A percentile compares a stretch with the other conserved stretches of the same genome.
Conservation (phyloP, 805 yeast species). For the Metschnikowia kunwiensis region DNA sequence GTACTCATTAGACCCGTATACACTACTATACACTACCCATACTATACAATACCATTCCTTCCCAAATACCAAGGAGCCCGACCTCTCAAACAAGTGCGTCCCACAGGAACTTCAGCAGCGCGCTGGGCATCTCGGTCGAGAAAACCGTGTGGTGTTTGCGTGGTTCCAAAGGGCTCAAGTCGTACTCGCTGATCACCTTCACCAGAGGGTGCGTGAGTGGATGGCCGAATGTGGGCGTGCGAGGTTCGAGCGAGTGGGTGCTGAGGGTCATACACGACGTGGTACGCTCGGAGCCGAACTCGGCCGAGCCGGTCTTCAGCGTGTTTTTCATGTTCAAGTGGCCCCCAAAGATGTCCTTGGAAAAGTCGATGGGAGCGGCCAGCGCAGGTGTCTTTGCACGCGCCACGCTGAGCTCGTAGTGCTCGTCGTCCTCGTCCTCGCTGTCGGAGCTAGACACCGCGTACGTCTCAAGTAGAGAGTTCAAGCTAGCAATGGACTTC, state of each 20-base stretch:
- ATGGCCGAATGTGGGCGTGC: slow-evolving; percentile 10
- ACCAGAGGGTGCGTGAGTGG: slow-evolving; percentile 2
- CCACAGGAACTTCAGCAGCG: slow-evolving; percentile 1
- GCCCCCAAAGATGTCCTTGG: neutral
- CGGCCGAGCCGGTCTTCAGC: neutral
- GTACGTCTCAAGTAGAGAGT: slow-evolving; percentile 13
- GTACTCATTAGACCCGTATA: too few relatives aligned
- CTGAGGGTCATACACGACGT: slow-evolving; percentile 2
- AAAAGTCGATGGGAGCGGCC: neutral
- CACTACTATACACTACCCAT: too few relatives aligned
- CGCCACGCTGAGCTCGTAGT: too few relatives aligned
- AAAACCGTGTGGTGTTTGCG: slow-evolving; percentile 10
- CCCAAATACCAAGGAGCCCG: too few relatives aligned
- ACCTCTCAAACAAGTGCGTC: slow-evolving; percentile 6
- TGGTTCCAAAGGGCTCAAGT: slow-evolving; percentile 15
- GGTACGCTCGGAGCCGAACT: slow-evolving; percentile 3
- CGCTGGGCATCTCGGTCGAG: neutral
- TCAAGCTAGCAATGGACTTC: slow-evolving; percentile 6
- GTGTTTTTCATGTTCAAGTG: neutral
- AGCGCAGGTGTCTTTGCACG: too few relatives aligned
- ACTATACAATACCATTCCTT: too few relatives aligned
- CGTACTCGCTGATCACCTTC: slow-evolving; percentile 5
- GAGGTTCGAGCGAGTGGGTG: slow-evolving; percentile 10
- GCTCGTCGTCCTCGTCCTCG: neutral
- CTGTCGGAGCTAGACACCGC: slow-evolving; percentile 4